Percentiles rank a stretch among this genome's conserved stretches.
phyloP scores from a whole-genome alignment of 202 grass and related monocot genomes.

The Zoysia matrella region DNA sequence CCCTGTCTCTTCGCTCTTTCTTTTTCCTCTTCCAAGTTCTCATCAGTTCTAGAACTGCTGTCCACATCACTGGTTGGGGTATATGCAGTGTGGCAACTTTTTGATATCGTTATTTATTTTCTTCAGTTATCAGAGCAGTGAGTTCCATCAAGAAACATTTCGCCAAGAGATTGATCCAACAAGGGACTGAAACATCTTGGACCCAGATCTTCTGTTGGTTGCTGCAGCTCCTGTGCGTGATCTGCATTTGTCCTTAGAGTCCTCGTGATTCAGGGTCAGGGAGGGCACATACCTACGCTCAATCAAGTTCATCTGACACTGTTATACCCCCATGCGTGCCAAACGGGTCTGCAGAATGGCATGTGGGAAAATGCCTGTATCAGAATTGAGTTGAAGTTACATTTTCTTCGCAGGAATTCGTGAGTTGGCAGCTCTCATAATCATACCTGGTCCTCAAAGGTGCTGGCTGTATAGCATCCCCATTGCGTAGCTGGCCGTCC shows the following conservation, averaged over 20 bases:
- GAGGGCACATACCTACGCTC: no score
- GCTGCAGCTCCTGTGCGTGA: neutral
- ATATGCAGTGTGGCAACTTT: neutral
- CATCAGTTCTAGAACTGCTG: neutral
- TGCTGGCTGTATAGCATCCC: neutral
- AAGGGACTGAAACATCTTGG: constrained; percentile 9
- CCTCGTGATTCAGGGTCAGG: neutral
- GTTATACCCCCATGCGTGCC: no score
- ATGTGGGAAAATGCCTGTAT: no score
- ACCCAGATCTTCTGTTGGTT: constrained; percentile 8
- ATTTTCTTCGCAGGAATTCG: neutral
- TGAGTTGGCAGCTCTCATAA: neutral
- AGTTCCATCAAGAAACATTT: neutral
- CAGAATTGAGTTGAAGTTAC: no score
- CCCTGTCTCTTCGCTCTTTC: neutral
- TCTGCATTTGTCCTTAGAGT: neutral
- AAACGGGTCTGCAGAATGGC: no score
- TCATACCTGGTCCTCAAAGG: neutral
- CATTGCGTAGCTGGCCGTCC: neutral
- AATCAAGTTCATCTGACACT: no score
- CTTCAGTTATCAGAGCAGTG: neutral
- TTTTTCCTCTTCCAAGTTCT: neutral
- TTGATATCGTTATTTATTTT: neutral
- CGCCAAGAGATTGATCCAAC: neutral
- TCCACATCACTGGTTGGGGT: neutral